Conservation (phyloP, 179 eudicot genomes). For the Beta corolliflora region DNA sequence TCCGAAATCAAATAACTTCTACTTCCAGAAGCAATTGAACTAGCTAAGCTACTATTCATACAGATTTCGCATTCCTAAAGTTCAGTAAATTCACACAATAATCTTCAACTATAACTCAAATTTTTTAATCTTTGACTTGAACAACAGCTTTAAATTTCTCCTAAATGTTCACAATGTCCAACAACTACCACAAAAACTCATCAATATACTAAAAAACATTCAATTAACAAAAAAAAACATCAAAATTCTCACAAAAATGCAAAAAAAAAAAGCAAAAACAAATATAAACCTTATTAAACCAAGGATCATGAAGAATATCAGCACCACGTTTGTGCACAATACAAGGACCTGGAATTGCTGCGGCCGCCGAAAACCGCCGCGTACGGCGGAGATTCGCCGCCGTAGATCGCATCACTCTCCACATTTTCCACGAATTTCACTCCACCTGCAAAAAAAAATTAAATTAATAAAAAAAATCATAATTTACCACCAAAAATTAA, state of each 20-base stretch:
- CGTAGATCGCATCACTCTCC: slow-evolving; percentile 66
- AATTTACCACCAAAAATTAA: background rate
- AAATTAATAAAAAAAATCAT: background rate
- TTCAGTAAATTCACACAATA: background rate
- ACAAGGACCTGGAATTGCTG: slow-evolving; percentile 78
- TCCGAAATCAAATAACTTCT: background rate
- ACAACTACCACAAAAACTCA: background rate
- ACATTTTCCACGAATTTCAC: slow-evolving; percentile 37
- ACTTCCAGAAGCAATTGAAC: background rate
- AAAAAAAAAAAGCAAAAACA: background rate
- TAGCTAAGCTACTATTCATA: background rate
- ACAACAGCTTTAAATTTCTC: background rate
- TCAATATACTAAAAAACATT: background rate
- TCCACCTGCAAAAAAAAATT: background rate
- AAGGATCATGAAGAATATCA: slow-evolving; percentile 98
- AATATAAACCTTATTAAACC: slow-evolving; percentile 86
- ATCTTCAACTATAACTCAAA: background rate
- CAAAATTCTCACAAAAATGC: background rate
- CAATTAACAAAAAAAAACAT: background rate
- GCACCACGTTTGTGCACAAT: slow-evolving; percentile 96
- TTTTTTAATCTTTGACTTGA: background rate
- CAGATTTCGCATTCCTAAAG: background rate
- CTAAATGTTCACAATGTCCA: background rate
- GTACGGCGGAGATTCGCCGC: slow-evolving; percentile 53
- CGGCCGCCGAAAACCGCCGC: slow-evolving; percentile 50